These are phyloP conservation scores for Trametes sp. DNA, from an alignment of 1,284 basidiomycete genomes.

Conservation along the genomic window DNA sequence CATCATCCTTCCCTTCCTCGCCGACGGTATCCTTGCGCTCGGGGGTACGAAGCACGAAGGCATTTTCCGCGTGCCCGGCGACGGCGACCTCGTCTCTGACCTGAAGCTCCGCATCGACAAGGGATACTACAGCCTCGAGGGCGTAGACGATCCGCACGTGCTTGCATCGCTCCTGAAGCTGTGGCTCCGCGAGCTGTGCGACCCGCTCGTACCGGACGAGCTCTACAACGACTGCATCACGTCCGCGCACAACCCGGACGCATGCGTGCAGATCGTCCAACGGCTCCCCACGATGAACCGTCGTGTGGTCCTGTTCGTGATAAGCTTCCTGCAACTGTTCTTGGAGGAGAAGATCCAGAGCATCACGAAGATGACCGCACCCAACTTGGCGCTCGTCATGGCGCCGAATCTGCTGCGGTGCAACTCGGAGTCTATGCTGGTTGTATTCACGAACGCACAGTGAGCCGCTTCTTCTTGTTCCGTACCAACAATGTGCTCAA, in stretches of 20 bases:
- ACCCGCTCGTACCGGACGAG: conserved; percentile 87
- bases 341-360: conserved; percentile 75
- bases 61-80: conserved; percentile 91
- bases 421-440: conserved; percentile 80
- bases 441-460: conserved; percentile 91
- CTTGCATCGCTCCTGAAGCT: conserved; percentile 89
- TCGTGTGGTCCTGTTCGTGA: conserved; percentile 83
- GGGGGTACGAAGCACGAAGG: conserved; percentile 87
- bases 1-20: conserved; percentile 90
- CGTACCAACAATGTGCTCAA: conserved; percentile 21
- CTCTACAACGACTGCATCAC: conserved; percentile 88
- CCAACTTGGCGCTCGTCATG: conserved; percentile 83
- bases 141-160: conserved; percentile 88
- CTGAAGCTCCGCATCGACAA: conserved; percentile 89
- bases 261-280: conserved; percentile 77
- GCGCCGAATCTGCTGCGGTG: conserved; percentile 89
- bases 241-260: conserved; percentile 68
- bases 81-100: conserved; percentile 84
- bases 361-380: conserved; percentile 87
- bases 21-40: conserved; percentile 87
- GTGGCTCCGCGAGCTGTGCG: conserved; percentile 89
- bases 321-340: conserved; percentile 91
- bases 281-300: conserved; percentile 85
- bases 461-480: conserved; percentile 49
- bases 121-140: conserved; percentile 89